Base-by-base conservation (phyloP, 768 basidiomycete genomes). In the Crassisporium funariophilum region DNA sequence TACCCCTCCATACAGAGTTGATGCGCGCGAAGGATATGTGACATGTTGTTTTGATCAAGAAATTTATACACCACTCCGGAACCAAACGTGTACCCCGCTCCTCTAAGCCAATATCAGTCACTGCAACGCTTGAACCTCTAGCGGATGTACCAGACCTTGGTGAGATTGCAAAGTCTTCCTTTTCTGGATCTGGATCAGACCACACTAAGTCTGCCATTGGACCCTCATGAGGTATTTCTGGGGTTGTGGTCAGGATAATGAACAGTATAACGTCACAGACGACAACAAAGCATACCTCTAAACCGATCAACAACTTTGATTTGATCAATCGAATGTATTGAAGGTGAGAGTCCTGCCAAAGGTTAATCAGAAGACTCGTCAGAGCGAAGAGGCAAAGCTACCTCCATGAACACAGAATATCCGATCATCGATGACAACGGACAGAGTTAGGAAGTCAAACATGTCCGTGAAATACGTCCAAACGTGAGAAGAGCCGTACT, bases 391-490 rank as follows among this genome's bases (percentile, higher is more conserved):
- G n/a, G n/a, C n/a, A n/a, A 53, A 35, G 76, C 45, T 57, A 92
- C 95, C 95, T 58, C 97, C 97, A 57, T 99, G 97, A 8, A 99
- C 95, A 59, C 97, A 99, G 67, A 99, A 98, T 78, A 99, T 98
- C 61, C 86, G 86, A 73, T 99, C 94, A 71, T 99, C 97, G 58
- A 99, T 98, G 52, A 99, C 97, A 46, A 95, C 95, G 24, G 91
- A 94, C 46, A 99, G 75, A 9, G 97, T 98, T 56, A 99, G 71
- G 73, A 94, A 99, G 74, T 99, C 97, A 68, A 99, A 99, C 95
- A 99, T 97, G 71, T 99, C 97, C 49, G 97, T 99, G 62, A 99
- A 98, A 68, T 98, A 98, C 20, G 92, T 94, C 97, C 97, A 99
- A 24, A 98, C 95, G 58, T 89, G 87, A 23, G 94, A 85, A 2